These are phyloP conservation scores for Klebsormidium nitens DNA, from an alignment of 139 green algal species.

Conservation along the genomic window DNA sequence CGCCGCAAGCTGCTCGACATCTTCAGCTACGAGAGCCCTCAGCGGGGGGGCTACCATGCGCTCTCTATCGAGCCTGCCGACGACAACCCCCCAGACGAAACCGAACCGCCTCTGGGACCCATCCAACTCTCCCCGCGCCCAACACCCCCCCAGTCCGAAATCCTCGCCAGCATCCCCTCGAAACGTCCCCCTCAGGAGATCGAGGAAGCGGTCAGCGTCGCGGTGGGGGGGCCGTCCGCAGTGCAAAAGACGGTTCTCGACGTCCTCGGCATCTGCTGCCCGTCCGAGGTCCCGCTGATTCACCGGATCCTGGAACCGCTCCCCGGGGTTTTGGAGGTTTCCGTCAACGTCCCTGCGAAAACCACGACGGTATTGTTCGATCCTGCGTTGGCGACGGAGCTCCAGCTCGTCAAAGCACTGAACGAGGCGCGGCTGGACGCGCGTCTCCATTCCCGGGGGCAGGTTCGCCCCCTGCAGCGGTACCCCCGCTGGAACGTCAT, in stretches of 20 bases:
- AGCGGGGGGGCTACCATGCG: no score
- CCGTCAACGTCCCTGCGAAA: slow-evolving; percentile 57
- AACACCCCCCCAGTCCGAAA: neutral
- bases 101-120: no score
- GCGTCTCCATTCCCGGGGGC: slow-evolving; percentile 28
- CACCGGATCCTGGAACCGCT: slow-evolving; percentile 49
- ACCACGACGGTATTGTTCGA: slow-evolving; percentile 58
- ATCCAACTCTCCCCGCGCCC: neutral
- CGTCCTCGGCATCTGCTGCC: slow-evolving; percentile 65
- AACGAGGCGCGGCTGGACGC: slow-evolving; percentile 60
- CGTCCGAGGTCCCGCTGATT: slow-evolving; percentile 56
- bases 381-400: slow-evolving; percentile 23
- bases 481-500: slow-evolving; percentile 43
- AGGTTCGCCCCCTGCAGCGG: neutral
- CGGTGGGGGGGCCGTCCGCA: neutral
- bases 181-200: no score
- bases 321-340: slow-evolving; percentile 50
- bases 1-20: no score
- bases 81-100: no score
- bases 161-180: neutral
- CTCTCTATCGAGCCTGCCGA: neutral
- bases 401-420: slow-evolving; percentile 54
- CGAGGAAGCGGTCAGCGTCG: neutral
- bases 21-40: no score
- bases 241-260: slow-evolving; percentile 15